Evolutionary conservation across 2,329 filamentous ascomycete genomes (phyloP), one percentile per base, ranked within the genome.

Genomic region (Fusarium sp.): DNA sequence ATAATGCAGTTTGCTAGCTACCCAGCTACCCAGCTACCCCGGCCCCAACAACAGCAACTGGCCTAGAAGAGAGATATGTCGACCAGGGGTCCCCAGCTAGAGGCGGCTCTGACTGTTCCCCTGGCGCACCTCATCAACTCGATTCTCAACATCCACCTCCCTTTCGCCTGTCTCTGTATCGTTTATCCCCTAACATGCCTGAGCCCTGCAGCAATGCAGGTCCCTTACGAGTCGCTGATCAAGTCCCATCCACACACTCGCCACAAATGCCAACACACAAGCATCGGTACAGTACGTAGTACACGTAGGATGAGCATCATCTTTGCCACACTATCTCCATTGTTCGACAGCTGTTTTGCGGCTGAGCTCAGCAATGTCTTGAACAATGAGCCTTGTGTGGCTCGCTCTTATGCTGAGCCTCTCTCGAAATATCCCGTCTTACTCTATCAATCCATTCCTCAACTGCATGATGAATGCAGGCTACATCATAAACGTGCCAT

Each of bases 91-190:
- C 56, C 58, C 53, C 57, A 67, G 58, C 70, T 49, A 55, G 66
- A 67, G 54, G 60, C 69, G 66, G 60, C 58, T 70, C 62, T 67
- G 40, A 24, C 54, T 62, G 59, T 64, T 66, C 68, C 62, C 69
- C 68, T 46, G 45, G 62, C 43, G 61, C 61, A 28, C 31, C 58
- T 57, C 50, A 28, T 63, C 51, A 52, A 33, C 42, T 58, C 52
- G 47, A 38, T 58, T 62, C 61, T 72, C 57, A 60, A 50, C 58
- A 62, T 70, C 44, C 61, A 72, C 69, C 67, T 73, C 69, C 67
- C 67, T 72, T 57, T 65, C 19, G 19, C 19, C 19, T 19, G 19
- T 19, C 67, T 69, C 49, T 65, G 62, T 54, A 54, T 64, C 52
- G 47, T 45, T 54, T 67, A 40, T 54, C 52, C 54, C 65, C 38